Conservation (phyloP, 805 yeast genomes). For the Tetrapisispora pingtungensis region DNA sequence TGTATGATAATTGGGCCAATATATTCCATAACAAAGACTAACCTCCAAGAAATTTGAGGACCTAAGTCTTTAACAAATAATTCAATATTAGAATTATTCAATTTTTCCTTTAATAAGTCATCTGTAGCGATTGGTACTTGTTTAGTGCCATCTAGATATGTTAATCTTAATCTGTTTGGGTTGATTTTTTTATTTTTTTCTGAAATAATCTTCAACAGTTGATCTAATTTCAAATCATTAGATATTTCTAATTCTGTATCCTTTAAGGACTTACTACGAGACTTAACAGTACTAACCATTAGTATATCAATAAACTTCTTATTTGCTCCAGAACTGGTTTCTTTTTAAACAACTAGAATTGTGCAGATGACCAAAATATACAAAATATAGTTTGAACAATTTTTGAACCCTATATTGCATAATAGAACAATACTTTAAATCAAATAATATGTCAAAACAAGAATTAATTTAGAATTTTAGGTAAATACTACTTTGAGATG, state of each 20-base stretch:
- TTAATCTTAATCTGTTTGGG: constrained; percentile 47
- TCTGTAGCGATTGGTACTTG: constrained; percentile 25
- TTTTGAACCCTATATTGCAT: too few relatives aligned
- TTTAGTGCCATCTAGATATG: constrained; percentile 29
- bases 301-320: too few relatives aligned
- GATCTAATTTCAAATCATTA: constrained; percentile 34
- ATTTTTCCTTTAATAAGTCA: constrained; percentile 27
- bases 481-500: too few relatives aligned
- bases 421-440: too few relatives aligned
- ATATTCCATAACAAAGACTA: constrained; percentile 83
- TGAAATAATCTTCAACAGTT: constrained; percentile 37
- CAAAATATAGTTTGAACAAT: too few relatives aligned
- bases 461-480: too few relatives aligned
- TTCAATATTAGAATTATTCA: constrained; percentile 30
- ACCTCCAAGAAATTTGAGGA: constrained; percentile 84
- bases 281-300: constrained; percentile 37
- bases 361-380: too few relatives aligned
- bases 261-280: constrained; percentile 52
- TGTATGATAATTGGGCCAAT: constrained; percentile 82
- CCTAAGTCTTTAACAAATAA: constrained; percentile 81
- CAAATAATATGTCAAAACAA: too few relatives aligned
- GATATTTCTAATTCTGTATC: constrained; percentile 30
- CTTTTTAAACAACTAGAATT: too few relatives aligned
- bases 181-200: constrained; percentile 34
- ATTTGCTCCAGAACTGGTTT: too few relatives aligned